These are phyloP conservation scores for Capsicum baccatum DNA, from an alignment of 257 asterid genomes.

Conservation along the genomic window DNA sequence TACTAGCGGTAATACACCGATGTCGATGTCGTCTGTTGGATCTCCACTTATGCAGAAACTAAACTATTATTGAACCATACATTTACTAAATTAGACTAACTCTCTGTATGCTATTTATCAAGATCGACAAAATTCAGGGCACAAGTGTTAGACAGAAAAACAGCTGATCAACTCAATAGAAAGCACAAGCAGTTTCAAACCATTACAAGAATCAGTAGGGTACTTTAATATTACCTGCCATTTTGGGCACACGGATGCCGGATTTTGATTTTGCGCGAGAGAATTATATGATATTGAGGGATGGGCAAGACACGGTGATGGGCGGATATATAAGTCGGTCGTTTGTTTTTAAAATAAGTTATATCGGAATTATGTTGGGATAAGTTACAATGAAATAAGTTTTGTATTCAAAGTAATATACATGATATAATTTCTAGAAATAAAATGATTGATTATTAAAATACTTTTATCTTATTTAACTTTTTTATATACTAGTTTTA, in stretches of 20 bases:
- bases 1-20: neutral
- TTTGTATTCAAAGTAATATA: no score
- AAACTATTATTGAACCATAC: neutral
- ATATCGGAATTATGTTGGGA: no score
- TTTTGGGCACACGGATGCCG: neutral
- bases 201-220: neutral
- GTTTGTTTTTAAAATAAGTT: no score
- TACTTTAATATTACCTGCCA: conserved; percentile 25
- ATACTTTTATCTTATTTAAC: no score
- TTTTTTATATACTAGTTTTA: no score
- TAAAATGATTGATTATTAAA: no score
- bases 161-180: neutral
- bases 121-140: neutral
- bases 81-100: neutral
- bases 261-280: neutral
- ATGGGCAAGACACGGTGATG: neutral
- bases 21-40: no score
- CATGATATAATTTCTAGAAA: no score
- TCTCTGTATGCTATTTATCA: neutral
- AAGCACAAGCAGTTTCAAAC: neutral
- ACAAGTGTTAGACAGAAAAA: neutral
- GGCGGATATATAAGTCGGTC: neutral
- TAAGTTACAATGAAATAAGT: no score
- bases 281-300: neutral
- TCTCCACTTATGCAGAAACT: neutral